Evolutionary conservation across 2,329 filamentous ascomycete species (phyloP).

Genomic region (Onygenales sp.): DNA sequence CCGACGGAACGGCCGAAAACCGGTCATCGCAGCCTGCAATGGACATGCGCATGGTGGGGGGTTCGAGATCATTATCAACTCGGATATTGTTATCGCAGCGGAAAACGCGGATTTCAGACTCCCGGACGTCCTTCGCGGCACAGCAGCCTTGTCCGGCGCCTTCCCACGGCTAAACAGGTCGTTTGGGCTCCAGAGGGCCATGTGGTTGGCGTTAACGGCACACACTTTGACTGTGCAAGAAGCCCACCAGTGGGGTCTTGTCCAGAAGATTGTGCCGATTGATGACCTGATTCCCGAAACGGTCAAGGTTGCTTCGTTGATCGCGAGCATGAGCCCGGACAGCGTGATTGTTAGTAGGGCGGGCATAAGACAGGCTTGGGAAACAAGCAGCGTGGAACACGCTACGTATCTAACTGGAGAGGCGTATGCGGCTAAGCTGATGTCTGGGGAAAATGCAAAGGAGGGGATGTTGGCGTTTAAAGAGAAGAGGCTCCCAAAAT

Average conservation of each 20-base stretch:
- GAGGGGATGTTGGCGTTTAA: constrained; percentile 85
- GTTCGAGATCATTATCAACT: constrained; percentile 81
- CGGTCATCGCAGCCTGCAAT: constrained; percentile 66
- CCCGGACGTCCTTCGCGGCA: constrained; percentile 62
- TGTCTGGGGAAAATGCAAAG: constrained; percentile 72
- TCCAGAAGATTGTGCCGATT: constrained; percentile 54
- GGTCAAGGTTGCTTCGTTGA: constrained; percentile 46
- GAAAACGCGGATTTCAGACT: constrained; percentile 53
- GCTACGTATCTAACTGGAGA: constrained; percentile 72
- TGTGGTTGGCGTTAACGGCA: constrained; percentile 61
- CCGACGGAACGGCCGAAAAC: constrained; percentile 55
- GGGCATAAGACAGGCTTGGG: constrained; percentile 62
- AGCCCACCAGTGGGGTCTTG: constrained; percentile 54
- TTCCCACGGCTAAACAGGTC: constrained; percentile 57
- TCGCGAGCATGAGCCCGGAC: constrained; percentile 61
- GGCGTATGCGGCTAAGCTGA: constrained; percentile 72
- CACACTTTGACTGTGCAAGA: constrained; percentile 50
- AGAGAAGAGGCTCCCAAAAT: constrained; percentile 77
- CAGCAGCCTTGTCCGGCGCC: constrained; percentile 61
- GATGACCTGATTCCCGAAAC: constrained; percentile 52
- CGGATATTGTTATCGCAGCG: constrained; percentile 60
- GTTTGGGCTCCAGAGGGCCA: constrained; percentile 57
- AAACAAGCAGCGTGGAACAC: constrained; percentile 52
- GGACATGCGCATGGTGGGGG: constrained; percentile 67
- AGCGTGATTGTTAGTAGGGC: constrained; percentile 60